Base-by-base conservation (phyloP, 1,284 basidiomycete genomes). In the Ceratobasidium sp. region DNA sequence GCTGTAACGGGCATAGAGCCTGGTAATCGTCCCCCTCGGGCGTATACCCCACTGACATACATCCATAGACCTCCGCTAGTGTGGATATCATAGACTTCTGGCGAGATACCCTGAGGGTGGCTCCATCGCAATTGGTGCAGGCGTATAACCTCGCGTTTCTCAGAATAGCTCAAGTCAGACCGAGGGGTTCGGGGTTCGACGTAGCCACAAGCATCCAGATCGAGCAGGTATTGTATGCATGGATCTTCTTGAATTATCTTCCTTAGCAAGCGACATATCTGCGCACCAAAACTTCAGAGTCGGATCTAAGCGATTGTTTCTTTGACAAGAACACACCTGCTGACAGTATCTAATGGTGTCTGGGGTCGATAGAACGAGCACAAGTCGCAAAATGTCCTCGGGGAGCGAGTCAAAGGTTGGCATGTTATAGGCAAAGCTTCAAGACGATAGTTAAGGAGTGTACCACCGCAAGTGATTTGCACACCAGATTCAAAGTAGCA, bases 351-450 rank as follows among this genome's bases (percentile, higher is more conserved):
- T 38, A 38, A 38, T 38, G 35, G 35, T 38, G 35, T 5, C 35
- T 38, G 11, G 35, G 11, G 35, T 5, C 35, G 35, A 38, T 11
- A 92, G 79, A 1, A 91, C 75, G 2, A 86, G 84, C 26, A 93
- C 84, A 79, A 92, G 90, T 8, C 83, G 84, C 0, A 91, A 91
- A 28, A 93, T 80, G 75, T 93, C 91, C 6, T 4, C 11, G 35
- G 35, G 35, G 35, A 38, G 35, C 11, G 35, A 38, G 4, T 38
- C 35, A 38, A 38, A 38, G 4, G 35, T 38, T 5, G 35, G 35
- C n/a, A n/a, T n/a, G n/a, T n/a, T n/a, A n/a, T n/a, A n/a, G n/a
- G n/a, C n/a, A n/a, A n/a, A n/a, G n/a, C n/a, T n/a, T n/a, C n/a
- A n/a, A n/a, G n/a, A n/a, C n/a, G n/a, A n/a, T n/a, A n/a, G n/a